Base-by-base conservation (phyloP, 306 rosid genomes). In the Leucaena leucocephala region DNA sequence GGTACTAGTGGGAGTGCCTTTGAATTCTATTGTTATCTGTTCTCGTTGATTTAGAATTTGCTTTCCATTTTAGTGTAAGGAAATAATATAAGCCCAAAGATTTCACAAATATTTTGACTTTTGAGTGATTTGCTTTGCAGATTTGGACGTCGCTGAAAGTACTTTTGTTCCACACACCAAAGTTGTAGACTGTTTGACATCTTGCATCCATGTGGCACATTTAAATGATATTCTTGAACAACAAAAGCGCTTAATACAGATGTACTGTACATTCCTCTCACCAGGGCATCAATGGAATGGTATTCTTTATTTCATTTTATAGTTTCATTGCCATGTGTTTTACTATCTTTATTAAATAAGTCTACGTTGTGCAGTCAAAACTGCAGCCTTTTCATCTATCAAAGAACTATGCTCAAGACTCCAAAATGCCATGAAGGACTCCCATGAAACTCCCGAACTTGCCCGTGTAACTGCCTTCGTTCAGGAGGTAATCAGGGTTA, bases 231-330 rank as follows among this genome's bases (percentile, higher is more conserved):
- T 92, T 86, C 84, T 92, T 75, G 91, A 83, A 77, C 90, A 86
- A 74, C 92, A 88, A 44, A 89, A 92, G 88, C 83, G 84, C 83
- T 72, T 94, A 77, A 38, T 88, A 71, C 87, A 87, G 52, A 72
- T 94, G 81, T 86, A 81, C 46, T 75, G 85, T 21, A 52, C 89
- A 58, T 87, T 87, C 75, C 74, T 94, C 69, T 84, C 85, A 66
- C 89, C 88, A 68, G 92, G 87, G 64, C 85, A 89, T 85, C 90
- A 91, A 84, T 92, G 98, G 98, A 87, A 93, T 45, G 98, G 98
- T 94, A 90, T 44, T 79, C 64, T 82, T 48, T 62, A 52, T 68
- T 77, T 58, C 22, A 36, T 82, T 76, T 27, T 75, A 38, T 68
- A 38, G 5, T 42, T 27, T 77, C 33, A 21, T 42, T 86, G 35